These are phyloP conservation scores for Ogataea methylovora DNA, from an alignment of 805 yeast species.

Conservation along the genomic window DNA sequence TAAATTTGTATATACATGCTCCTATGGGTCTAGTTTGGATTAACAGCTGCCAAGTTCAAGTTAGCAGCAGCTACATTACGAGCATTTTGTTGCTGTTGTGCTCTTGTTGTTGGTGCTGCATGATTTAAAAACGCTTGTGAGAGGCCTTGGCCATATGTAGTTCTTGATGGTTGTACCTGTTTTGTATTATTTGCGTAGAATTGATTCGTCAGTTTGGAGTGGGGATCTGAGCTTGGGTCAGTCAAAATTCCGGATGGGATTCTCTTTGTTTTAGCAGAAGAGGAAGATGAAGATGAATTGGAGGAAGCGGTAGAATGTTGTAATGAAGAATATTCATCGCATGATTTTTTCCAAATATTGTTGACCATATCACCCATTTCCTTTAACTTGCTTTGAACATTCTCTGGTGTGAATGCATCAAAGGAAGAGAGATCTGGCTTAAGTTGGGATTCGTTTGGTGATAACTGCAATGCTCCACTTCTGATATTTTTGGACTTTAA, in stretches of 20 bases:
- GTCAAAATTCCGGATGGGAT: background rate
- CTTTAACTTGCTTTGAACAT: background rate
- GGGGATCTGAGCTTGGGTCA: background rate
- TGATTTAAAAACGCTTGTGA: too few species aligned
- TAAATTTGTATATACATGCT: too few species aligned
- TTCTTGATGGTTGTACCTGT: slow-evolving; percentile 1
- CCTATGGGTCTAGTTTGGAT: too few species aligned
- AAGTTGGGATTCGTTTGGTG: background rate
- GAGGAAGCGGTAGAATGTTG: background rate
- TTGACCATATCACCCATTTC: background rate
- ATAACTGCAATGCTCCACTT: background rate
- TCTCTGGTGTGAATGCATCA: background rate
- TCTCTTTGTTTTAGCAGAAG: background rate
- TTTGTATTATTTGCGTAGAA: slow-evolving; percentile 2
- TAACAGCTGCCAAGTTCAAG: background rate
- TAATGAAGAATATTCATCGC: background rate
- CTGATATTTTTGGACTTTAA: background rate
- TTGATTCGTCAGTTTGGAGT: background rate
- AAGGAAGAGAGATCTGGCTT: background rate
- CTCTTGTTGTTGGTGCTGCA: slow-evolving; percentile 20
- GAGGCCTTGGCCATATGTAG: too few species aligned
- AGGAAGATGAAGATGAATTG: background rate
- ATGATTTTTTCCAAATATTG: background rate
- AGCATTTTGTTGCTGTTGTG: slow-evolving; percentile 16
- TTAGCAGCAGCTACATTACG: background rate